Evolutionary conservation across 2,329 filamentous ascomycete species (phyloP).

Genomic region (Daldinia sp.): DNA sequence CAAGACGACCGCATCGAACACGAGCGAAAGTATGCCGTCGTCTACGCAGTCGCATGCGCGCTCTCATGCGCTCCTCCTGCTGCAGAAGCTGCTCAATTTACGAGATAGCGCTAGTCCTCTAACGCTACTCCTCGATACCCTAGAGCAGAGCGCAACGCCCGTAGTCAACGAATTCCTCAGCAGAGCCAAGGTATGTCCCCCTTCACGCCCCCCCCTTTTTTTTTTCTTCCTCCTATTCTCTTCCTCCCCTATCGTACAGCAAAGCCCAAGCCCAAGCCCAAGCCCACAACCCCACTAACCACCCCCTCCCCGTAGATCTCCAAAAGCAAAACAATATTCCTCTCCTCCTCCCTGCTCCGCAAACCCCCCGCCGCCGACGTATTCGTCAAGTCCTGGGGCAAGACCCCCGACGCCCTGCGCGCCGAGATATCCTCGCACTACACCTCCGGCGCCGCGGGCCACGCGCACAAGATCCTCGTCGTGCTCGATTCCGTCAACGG

Average conservation of each 20-base stretch:
- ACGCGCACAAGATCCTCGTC: slow-evolving; percentile 67
- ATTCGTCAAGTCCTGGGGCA: slow-evolving; percentile 71
- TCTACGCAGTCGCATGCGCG: slow-evolving; percentile 71
- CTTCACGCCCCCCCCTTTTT: background rate
- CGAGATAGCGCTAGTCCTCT: slow-evolving; percentile 85
- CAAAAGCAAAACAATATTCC: slow-evolving; percentile 75
- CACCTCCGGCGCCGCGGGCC: slow-evolving; percentile 50
- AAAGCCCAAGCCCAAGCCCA: background rate
- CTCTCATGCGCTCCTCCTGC: slow-evolving; percentile 83
- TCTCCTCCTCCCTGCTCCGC: slow-evolving; percentile 79
- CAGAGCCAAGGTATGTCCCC: slow-evolving; percentile 70
- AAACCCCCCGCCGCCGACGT: slow-evolving; percentile 71
- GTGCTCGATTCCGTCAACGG: slow-evolving; percentile 82
- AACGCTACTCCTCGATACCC: slow-evolving; percentile 82
- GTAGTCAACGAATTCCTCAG: slow-evolving; percentile 77
- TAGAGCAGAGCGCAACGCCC: slow-evolving; percentile 80
- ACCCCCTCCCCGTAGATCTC: slow-evolving; percentile 55
- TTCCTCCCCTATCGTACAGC: too few relatives aligned
- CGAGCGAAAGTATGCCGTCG: slow-evolving; percentile 58
- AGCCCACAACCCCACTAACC: background rate
- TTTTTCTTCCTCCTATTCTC: background rate
- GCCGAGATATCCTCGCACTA: slow-evolving; percentile 67
- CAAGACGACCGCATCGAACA: background rate
- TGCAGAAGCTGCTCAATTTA: slow-evolving; percentile 82
- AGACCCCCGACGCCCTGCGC: slow-evolving; percentile 63